Percentiles rank a stretch among this genome's conserved stretches.
phyloP scores from a whole-genome alignment of 148 eudicot genomes.

The Rhododendron williamsianum region DNA sequence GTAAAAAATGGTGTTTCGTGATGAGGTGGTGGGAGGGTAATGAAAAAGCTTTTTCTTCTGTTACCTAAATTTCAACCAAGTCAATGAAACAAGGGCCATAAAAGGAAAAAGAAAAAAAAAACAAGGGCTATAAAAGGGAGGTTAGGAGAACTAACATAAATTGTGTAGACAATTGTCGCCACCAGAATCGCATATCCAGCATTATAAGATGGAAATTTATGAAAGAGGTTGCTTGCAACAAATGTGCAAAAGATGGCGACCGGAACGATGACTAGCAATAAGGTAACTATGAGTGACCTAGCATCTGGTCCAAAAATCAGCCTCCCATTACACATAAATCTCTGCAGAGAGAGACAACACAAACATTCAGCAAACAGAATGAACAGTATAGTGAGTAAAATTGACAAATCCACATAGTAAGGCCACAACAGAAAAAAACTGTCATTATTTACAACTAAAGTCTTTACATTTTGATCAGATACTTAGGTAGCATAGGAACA shows the following conservation, averaged over 20 bases:
- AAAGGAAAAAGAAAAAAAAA: neutral
- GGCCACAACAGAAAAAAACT: neutral
- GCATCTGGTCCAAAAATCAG: constrained; percentile 79
- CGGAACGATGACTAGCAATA: constrained; percentile 56
- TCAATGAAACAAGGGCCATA: neutral
- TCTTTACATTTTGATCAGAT: neutral
- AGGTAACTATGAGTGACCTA: constrained; percentile 49
- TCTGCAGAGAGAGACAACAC: constrained; percentile 30
- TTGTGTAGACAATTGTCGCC: constrained; percentile 47
- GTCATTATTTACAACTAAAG: neutral
- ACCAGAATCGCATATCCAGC: constrained; percentile 61
- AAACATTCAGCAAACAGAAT: neutral
- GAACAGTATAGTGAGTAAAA: neutral
- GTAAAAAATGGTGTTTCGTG: neutral
- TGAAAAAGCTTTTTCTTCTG: neutral
- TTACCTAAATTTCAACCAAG: neutral
- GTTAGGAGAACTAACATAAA: constrained; percentile 46
- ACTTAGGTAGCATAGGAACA: neutral
- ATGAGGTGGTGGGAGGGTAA: neutral
- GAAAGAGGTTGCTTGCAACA: constrained; percentile 53
- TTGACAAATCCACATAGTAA: neutral
- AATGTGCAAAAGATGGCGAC: constrained; percentile 46
- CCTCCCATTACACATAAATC: constrained; percentile 56
- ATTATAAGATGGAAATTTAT: constrained; percentile 37
- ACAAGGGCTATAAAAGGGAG: neutral